Evolutionary conservation across 208 protist species (phyloP).

Genomic region (Angomonas deanei): DNA sequence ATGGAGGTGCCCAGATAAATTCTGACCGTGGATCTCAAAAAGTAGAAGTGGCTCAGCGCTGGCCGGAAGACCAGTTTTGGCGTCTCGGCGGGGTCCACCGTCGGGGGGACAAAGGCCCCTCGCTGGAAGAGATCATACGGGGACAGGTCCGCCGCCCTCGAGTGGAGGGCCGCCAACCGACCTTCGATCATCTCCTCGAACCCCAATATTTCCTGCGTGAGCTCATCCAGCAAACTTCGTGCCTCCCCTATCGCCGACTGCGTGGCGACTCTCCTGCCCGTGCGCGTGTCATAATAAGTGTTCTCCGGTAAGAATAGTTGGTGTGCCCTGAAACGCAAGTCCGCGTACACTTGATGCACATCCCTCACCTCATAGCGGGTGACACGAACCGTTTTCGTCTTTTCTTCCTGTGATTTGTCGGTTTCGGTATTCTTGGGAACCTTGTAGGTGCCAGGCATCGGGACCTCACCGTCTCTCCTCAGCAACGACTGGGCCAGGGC

Average conservation of each 20-base stretch:
- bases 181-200: constrained; percentile 29
- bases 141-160: constrained; percentile 11
- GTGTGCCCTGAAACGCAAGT: constrained; percentile 37
- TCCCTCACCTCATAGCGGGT: constrained; percentile 69
- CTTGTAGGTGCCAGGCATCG: constrained; percentile 46
- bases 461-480: constrained; percentile 43
- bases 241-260: constrained; percentile 54
- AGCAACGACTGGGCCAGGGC: constrained; percentile 32
- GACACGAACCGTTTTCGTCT: constrained; percentile 47
- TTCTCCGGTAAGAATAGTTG: constrained; percentile 63
- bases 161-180: not conserved
- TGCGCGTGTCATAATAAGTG: constrained; percentile 52
- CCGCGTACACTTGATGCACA: constrained; percentile 49
- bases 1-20: constrained; percentile 64
- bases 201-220: constrained; percentile 43
- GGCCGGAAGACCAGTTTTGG: constrained; percentile 62
- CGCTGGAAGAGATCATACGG: constrained; percentile 24
- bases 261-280: constrained; percentile 44
- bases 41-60: constrained; percentile 52
- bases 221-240: constrained; percentile 41
- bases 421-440: constrained; percentile 6
- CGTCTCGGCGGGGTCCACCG: constrained; percentile 8
- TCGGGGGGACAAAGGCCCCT: constrained; percentile 12
- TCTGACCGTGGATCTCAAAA: constrained; percentile 43
- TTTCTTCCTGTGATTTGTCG: not conserved